Percentiles rank a stretch among this genome's conserved stretches.
phyloP scores from a whole-genome alignment of 345 rosid species.

The Citrus glauca region DNA sequence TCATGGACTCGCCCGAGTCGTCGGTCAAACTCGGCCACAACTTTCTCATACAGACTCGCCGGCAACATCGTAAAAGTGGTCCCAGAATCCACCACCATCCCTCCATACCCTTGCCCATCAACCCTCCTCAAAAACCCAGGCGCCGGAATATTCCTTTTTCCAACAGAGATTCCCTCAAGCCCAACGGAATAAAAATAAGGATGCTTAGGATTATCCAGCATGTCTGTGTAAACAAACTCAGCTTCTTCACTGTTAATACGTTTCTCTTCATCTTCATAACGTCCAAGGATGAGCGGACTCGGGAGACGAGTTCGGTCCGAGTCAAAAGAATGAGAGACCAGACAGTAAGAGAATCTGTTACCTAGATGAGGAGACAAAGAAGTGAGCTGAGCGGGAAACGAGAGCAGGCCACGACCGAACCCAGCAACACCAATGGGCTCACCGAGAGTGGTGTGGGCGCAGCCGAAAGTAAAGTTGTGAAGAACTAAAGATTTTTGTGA shows the following conservation, averaged over 20 bases:
- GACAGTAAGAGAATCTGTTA: constrained; percentile 78
- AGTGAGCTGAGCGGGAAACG: constrained; percentile 77
- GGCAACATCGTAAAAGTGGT: constrained; percentile 96
- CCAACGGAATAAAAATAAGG: constrained; percentile 89
- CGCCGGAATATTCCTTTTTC: constrained; percentile 61
- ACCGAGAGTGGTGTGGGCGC: constrained; percentile 79
- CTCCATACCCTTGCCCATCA: constrained; percentile 63
- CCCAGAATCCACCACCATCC: constrained; percentile 90
- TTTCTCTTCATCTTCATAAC: constrained; percentile 48
- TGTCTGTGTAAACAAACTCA: constrained; percentile 53
- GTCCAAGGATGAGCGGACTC: constrained; percentile 92
- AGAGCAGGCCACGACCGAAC: constrained; percentile 82
- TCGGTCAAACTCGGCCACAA: constrained; percentile 61
- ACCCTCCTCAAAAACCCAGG: constrained; percentile 51
- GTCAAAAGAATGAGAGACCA: constrained; percentile 85
- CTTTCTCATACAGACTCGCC: constrained; percentile 48
- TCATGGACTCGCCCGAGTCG: constrained; percentile 51
- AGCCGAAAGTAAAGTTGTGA: constrained; percentile 76
- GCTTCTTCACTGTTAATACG: constrained; percentile 13
- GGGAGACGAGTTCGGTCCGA: constrained; percentile 57
- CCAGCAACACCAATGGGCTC: constrained; percentile 98
- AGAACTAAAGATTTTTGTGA: constrained; percentile 33
- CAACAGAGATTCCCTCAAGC: constrained; percentile 74
- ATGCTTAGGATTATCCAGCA: constrained; percentile 77
- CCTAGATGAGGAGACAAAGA: constrained; percentile 64